Percentiles rank a stretch among this genome's conserved stretches.
phyloP scores from a whole-genome alignment of 306 rosid species.

The Castanea sativa region DNA sequence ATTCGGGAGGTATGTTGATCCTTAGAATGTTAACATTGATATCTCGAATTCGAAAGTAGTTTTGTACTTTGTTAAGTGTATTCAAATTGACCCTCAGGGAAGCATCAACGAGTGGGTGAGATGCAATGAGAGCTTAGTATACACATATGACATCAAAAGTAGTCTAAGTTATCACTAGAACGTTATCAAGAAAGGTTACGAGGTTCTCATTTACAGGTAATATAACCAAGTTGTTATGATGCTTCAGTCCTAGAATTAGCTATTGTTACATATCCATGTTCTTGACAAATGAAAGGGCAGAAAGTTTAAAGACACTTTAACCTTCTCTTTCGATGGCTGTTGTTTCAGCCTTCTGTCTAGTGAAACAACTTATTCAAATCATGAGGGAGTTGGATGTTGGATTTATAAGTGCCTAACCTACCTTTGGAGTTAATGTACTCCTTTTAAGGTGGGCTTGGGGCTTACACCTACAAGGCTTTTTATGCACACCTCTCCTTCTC shows the following conservation, averaged over 20 bases:
- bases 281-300: no score
- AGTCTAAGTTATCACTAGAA: conserved; percentile 19
- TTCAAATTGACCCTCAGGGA: conserved; percentile 16
- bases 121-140: conserved; percentile 20
- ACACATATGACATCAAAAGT: conserved; percentile 8
- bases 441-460: no score
- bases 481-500: no score
- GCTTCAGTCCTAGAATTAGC: not conserved
- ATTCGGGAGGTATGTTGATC: conserved; percentile 12
- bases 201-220: conserved; percentile 34
- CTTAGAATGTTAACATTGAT: no score
- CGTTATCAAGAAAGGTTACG: conserved; percentile 24
- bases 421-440: no score
- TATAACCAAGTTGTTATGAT: not conserved
- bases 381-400: no score
- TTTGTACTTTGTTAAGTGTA: not conserved
- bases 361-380: no score
- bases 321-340: no score
- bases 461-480: no score
- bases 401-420: no score
- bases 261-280: not conserved
- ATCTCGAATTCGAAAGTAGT: not conserved
- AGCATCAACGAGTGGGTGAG: conserved; percentile 20
- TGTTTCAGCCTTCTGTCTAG: no score
- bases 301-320: no score